phyloP scores from a whole-genome alignment of 768 basidiomycete species.

The Russula virescens region DNA sequence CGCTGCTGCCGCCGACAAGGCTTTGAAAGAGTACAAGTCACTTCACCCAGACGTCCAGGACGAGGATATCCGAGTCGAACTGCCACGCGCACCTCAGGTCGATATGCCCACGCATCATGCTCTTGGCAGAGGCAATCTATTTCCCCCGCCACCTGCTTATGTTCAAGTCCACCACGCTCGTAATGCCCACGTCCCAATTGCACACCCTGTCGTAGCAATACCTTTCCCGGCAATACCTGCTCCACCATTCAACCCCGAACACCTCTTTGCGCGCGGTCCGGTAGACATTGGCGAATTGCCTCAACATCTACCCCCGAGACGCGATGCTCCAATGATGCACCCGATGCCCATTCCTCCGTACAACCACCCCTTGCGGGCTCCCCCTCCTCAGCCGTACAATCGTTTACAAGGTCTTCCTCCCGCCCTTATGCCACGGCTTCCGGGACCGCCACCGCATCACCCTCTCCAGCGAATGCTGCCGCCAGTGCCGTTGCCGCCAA shows the following conservation, averaged over 20 bases:
- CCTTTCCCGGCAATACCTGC: background rate
- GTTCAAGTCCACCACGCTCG: slow-evolving; percentile 19
- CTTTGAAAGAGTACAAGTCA: slow-evolving; percentile 54
- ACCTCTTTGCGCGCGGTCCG: background rate
- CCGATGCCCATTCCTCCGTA: background rate
- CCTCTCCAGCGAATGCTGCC: background rate
- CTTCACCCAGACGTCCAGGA: slow-evolving; percentile 60
- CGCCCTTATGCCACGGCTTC: background rate
- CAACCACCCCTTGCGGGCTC: background rate
- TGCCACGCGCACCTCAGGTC: slow-evolving; percentile 34
- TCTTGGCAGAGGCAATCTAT: background rate
- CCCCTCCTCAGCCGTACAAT: background rate
- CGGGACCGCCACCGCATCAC: background rate
- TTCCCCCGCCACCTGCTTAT: background rate
- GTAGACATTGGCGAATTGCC: background rate
- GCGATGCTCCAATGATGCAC: background rate
- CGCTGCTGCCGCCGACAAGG: slow-evolving; percentile 57
- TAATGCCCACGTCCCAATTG: slow-evolving; percentile 14
- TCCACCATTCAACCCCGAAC: background rate
- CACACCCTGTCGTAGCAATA: slow-evolving; percentile 14
- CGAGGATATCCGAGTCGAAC: slow-evolving; percentile 56
- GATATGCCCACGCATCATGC: background rate
- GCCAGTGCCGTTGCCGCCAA: no score
- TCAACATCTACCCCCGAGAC: background rate
- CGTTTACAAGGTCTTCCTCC: background rate